Conservation (phyloP, 441 rosid species). For the Mallotus repandus region DNA sequence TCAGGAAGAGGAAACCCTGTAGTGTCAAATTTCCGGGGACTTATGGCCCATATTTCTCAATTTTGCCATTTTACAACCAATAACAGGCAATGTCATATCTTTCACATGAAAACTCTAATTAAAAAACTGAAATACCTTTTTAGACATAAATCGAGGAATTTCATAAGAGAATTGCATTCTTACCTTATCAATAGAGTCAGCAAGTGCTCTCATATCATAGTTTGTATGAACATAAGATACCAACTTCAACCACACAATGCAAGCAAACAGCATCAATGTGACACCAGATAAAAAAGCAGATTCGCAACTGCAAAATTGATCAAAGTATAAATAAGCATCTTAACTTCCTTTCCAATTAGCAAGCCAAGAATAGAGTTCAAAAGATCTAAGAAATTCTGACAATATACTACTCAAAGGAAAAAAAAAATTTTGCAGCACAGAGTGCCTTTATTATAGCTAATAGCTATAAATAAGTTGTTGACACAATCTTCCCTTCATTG, state of each 20-base stretch:
- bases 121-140: not conserved
- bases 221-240: slow-evolving; percentile 92
- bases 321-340: slow-evolving; percentile 8
- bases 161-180: slow-evolving; percentile 3
- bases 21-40: not conserved
- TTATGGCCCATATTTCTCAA: not conserved
- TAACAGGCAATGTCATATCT: not conserved
- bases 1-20: not conserved
- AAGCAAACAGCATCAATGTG: slow-evolving; percentile 76
- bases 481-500: not conserved
- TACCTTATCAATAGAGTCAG: slow-evolving; percentile 71
- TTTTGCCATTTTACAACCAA: not conserved
- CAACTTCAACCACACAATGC: slow-evolving; percentile 90
- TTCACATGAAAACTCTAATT: not conserved
- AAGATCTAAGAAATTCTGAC: not conserved
- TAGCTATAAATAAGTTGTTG: not conserved
- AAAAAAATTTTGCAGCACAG: not conserved
- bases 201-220: slow-evolving; percentile 67
- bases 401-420: not conserved
- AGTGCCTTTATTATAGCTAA: not conserved
- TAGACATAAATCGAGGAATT: not conserved
- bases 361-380: not conserved
- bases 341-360: not conserved
- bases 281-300: slow-evolving; percentile 78
- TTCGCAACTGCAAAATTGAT: slow-evolving; percentile 59